These are phyloP conservation scores for Mycena vitilis DNA, from an alignment of 768 basidiomycete genomes.

Conservation along the genomic window DNA sequence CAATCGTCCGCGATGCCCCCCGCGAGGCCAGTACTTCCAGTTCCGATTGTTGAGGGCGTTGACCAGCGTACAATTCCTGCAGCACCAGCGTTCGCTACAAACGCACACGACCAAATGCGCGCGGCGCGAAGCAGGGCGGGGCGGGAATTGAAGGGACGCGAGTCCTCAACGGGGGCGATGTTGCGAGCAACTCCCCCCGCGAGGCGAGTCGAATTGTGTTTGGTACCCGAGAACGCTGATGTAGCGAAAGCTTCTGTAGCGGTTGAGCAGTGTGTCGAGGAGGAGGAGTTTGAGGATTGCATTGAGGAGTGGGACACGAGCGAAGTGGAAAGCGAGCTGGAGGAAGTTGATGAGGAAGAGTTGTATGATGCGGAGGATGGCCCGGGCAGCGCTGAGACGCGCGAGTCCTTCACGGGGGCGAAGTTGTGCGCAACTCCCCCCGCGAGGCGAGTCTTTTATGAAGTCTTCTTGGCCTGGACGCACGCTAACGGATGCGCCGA, in stretches of 20 bases:
- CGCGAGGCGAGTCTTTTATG: conserved; percentile 19
- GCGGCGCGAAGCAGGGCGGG: neutral
- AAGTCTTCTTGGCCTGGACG: neutral
- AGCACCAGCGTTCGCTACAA: neutral
- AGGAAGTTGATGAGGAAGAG: neutral
- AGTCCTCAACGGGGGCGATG: conserved; percentile 13
- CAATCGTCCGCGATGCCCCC: conserved; percentile 13
- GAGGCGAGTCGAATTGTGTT: conserved; percentile 27
- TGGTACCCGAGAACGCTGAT: too few species aligned
- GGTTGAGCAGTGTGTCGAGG: too few species aligned
- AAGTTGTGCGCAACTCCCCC: conserved; percentile 9
- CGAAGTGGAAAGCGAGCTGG: neutral
- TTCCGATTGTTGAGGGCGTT: neutral
- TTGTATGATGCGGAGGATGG: neutral
- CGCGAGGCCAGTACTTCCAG: conserved; percentile 14
- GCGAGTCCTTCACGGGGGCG: conserved; percentile 15
- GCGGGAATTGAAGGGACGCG: too few species aligned
- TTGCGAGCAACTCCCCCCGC: conserved; percentile 22
- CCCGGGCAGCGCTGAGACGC: neutral
- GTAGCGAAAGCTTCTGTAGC: too few species aligned
- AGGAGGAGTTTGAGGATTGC: neutral
- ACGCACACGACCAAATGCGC: too few species aligned
- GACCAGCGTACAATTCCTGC: neutral
- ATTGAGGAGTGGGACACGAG: neutral
- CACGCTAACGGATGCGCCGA: neutral